Base-by-base conservation (phyloP, 2,329 filamentous ascomycete genomes). In the Colletotrichum cordylinicola region DNA sequence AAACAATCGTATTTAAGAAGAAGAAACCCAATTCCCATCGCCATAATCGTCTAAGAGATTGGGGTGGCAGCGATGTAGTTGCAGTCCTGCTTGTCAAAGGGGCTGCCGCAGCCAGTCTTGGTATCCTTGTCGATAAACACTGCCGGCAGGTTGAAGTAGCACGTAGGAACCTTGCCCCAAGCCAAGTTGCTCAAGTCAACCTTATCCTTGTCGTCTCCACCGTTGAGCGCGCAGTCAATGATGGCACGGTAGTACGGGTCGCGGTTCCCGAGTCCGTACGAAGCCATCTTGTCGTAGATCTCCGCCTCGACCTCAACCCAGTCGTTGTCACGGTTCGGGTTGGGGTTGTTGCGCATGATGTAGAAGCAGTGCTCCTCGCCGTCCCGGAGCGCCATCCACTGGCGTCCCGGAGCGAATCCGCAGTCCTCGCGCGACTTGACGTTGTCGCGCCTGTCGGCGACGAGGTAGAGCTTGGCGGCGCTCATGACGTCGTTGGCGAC, bases 401-500 rank as follows among this genome's bases (percentile, higher is more conserved):
- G 43, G 43, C 43, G 43, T 4, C 43, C 43, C 1, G 10, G 10
- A 8, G 43, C 43, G 13, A 8, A 52, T 3, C 43, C 43, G 43
- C 43, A 52, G 43, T 52, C 43, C n/a, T 52, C 43, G 10, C 43
- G 43, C 43, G n/a, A 52, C 43, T 52, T 52, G n/a, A 52, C 43
- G n/a, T 52, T 24, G 4, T 55, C 58, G 55, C 68, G 68, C 58
- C 31, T 66, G 52, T 73, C 70, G 5, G 70, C 64, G 18, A 68
- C 70, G n/a, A 76, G 70, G 39, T 70, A 18, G n/a, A 69, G 43
- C 8, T 55, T 60, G 8, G 65, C 43, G 24, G 65, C 56, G 29
- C 64, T 70, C 62, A 76, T 69, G 43, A 76, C 29, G 15, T 76
- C 66, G 52, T 74, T 73, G 60, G 74, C 70, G 13, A 76, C 74